Evolutionary conservation across 805 yeast genomes (phyloP), one percentile per base, ranked within the genome.

Genomic region (Cyberlindnera mrakii): DNA sequence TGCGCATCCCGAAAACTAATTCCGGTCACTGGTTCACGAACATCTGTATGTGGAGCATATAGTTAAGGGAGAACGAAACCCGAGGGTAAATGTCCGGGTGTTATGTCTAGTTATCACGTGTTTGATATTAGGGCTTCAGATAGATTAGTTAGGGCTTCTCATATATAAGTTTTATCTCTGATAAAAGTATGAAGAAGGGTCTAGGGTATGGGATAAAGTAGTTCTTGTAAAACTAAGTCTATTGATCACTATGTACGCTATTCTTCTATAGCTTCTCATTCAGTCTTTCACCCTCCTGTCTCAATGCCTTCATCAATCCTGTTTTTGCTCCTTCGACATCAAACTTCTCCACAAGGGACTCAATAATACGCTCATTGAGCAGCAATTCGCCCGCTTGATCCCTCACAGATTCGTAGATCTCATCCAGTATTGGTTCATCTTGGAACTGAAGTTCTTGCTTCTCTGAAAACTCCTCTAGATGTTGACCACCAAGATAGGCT

Each of bases 401-500:
- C 15, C 29, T 25, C 4, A 44, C 35, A 15, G 40, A 38, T 10
- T 46, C 36, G 30, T 55, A 53, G 7, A 68, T 42, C 15, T 65
- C 58, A 13, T 63, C 59, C 27, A 74, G 40, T 10, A 61, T 55
- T 4, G 53, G 47, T 10, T 66, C 57, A 13, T 66, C 60, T 25
- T 51, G 52, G 45, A 66, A 54, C 3, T 56, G 50, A 23, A 77
- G 59, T 44, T 73, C 72, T 33, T 67, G 52, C 14, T 58, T 64
- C 23, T 71, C 68, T n/a, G 80, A 57, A 42, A 90, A 66, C 41
- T 72, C 74, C 30, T 71, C 64, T 47, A 90, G 63, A 57, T 87
- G 93, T 48, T 71, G 67, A 5, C 86, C 84, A 0, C 96, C 96
- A 34, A 76, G 60, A 47, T 74, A 67, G 0, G 96, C 96, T 53